Evolutionary conservation across 2,329 filamentous ascomycete genomes (phyloP).

Genomic region (Cryphonectria parasitica): DNA sequence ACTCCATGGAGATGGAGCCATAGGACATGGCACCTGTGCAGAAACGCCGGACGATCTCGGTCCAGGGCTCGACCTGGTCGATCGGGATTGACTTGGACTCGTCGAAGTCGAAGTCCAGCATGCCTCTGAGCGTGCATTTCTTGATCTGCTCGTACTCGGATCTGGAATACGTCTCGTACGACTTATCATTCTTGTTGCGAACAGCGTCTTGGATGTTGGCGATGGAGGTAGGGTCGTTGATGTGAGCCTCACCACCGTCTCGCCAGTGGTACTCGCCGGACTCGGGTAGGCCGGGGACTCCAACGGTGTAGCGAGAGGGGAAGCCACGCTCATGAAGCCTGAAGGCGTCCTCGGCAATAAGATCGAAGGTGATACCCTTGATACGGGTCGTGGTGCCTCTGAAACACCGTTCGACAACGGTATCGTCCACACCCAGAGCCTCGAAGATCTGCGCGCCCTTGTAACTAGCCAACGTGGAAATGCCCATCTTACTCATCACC

Average conservation of each 20-base stretch:
- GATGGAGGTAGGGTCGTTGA: constrained; percentile 94
- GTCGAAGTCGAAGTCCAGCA: constrained; percentile 96
- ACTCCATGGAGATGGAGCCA: constrained; percentile 97
- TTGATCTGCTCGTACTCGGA: constrained; percentile 97
- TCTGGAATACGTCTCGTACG: constrained; percentile 93
- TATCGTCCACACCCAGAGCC: constrained; percentile 89
- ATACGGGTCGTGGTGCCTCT: constrained; percentile 92
- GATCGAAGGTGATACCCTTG: constrained; percentile 89
- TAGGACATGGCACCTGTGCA: constrained; percentile 99
- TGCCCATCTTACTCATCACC: constrained; percentile 99
- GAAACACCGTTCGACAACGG: constrained; percentile 92
- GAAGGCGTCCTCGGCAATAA: constrained; percentile 92
- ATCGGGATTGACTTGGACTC: constrained; percentile 84
- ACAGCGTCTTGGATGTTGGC: constrained; percentile 97
- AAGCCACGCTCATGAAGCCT: constrained; percentile 94
- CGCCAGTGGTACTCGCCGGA: constrained; percentile 99
- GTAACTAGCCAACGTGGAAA: constrained; percentile 93
- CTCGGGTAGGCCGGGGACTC: constrained; percentile 81
- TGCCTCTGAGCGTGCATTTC: constrained; percentile 89
- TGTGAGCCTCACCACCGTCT: constrained; percentile 90
- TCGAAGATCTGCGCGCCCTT: constrained; percentile 99
- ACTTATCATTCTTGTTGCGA: constrained; percentile 96
- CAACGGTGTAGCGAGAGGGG: constrained; percentile 76
- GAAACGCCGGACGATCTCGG: constrained; percentile 94
- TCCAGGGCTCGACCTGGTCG: constrained; percentile 97